Conservation (phyloP, 192 early-diverging fungal species). For the Backusella psychrophila region DNA sequence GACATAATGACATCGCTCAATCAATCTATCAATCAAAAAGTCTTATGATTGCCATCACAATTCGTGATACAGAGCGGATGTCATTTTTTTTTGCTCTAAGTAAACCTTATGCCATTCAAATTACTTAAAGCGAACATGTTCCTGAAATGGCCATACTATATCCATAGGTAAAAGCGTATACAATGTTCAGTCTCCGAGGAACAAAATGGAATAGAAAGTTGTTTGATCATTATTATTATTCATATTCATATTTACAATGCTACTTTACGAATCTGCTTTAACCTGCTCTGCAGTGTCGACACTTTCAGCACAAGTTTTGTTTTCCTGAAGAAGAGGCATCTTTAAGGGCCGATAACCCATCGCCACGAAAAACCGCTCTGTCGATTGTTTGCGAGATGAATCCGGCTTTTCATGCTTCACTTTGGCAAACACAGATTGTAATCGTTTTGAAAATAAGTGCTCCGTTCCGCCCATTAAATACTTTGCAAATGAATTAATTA, state of each 20-base stretch:
- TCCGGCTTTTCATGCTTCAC: constrained; percentile 68
- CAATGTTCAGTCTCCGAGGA: not conserved
- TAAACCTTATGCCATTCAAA: not conserved
- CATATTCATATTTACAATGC: too few relatives aligned
- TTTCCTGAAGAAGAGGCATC: not conserved
- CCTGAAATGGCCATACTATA: not conserved
- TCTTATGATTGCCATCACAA: not conserved
- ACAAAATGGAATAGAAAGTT: not conserved
- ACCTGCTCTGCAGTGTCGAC: too few relatives aligned
- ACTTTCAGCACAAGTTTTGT: not conserved
- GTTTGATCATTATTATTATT: too few relatives aligned
- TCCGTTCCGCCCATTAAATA: constrained; percentile 64
- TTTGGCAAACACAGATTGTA: constrained; percentile 51
- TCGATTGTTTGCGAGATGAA: constrained; percentile 63
- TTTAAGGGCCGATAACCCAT: constrained; percentile 37
- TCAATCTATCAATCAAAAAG: not conserved
- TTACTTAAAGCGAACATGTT: not conserved
- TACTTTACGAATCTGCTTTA: too few relatives aligned
- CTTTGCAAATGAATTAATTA: constrained; percentile 22
- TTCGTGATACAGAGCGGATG: not conserved
- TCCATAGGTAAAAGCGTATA: not conserved
- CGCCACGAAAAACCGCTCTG: constrained; percentile 73
- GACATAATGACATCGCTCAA: not conserved
- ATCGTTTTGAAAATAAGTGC: constrained; percentile 38
- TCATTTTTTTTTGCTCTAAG: not conserved